phyloP scores from a whole-genome alignment of 2,329 filamentous ascomycete species.

The Apiospora koreana region DNA sequence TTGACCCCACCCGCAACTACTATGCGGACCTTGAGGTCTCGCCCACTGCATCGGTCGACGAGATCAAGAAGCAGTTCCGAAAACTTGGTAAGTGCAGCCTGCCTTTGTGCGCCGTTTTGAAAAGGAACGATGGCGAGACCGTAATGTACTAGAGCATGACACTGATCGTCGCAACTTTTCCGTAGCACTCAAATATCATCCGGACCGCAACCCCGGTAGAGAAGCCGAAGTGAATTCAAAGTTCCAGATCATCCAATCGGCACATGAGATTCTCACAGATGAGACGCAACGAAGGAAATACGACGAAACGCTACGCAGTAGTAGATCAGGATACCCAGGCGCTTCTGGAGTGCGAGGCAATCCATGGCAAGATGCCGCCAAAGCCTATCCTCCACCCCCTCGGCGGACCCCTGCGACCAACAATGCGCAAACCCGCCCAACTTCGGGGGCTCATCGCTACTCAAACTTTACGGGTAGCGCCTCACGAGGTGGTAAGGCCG shows the following conservation, averaged over 20 bases:
- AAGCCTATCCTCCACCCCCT: slow-evolving; percentile 53
- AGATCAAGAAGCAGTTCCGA: slow-evolving; percentile 84
- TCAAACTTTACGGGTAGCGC: slow-evolving; percentile 25
- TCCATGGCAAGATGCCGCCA: slow-evolving; percentile 53
- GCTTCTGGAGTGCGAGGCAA: slow-evolving; percentile 59
- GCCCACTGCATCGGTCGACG: slow-evolving; percentile 66
- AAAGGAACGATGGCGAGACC: background rate
- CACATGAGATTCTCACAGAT: slow-evolving; percentile 71
- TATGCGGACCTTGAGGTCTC: slow-evolving; percentile 81
- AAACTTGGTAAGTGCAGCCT: slow-evolving; percentile 64
- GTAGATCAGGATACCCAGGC: slow-evolving; percentile 40
- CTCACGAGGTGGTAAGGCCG: slow-evolving; percentile 21
- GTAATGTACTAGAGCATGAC: slow-evolving; percentile 1
- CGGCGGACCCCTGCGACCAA: slow-evolving; percentile 30
- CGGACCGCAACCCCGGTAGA: slow-evolving; percentile 83
- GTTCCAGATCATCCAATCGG: slow-evolving; percentile 85
- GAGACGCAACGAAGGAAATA: slow-evolving; percentile 53
- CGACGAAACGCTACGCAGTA: slow-evolving; percentile 46
- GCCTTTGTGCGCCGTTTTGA: background rate
- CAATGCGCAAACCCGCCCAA: slow-evolving; percentile 18
- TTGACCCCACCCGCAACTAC: slow-evolving; percentile 72
- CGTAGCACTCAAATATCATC: slow-evolving; percentile 80
- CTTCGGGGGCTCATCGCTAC: slow-evolving; percentile 48
- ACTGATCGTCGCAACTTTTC: slow-evolving; percentile 26
- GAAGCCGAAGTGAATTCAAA: slow-evolving; percentile 78